Evolutionary conservation across 192 early-diverging fungal species (phyloP).

Genomic region (Paraglomus occultum): DNA sequence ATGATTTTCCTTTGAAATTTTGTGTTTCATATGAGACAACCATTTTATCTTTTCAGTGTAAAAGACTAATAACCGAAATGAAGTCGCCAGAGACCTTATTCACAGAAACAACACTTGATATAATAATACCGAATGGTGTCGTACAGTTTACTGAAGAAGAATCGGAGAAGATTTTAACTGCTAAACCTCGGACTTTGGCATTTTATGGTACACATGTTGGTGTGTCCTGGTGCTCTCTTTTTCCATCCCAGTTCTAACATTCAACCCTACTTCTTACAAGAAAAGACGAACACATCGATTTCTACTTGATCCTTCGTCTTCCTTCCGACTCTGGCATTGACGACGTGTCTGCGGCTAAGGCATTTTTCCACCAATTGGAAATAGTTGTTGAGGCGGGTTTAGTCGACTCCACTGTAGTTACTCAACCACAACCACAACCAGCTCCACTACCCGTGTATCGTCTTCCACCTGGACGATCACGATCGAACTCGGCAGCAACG

Average conservation of each 20-base stretch:
- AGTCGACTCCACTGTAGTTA: constrained; percentile 35
- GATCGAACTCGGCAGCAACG: constrained; percentile 26
- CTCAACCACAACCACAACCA: neutral
- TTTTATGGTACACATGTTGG: constrained; percentile 38
- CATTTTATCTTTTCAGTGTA: too few species aligned
- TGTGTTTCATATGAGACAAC: too few species aligned
- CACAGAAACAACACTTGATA: constrained; percentile 41
- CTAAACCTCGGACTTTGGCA: constrained; percentile 39
- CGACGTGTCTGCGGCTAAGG: constrained; percentile 31
- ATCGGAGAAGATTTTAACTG: constrained; percentile 34
- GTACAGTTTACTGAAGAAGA: constrained; percentile 35
- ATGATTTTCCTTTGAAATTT: too few species aligned
- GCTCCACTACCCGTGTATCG: constrained; percentile 8
- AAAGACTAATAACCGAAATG: constrained; percentile 30
- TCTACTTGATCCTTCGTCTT: constrained; percentile 40
- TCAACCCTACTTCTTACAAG: neutral
- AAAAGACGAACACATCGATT: constrained; percentile 41
- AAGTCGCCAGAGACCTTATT: constrained; percentile 39
- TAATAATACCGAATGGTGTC: constrained; percentile 39
- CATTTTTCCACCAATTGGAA: constrained; percentile 51
- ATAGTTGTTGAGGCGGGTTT: constrained; percentile 55
- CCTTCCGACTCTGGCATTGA: constrained; percentile 38
- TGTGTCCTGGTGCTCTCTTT: too few species aligned
- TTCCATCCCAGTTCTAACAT: neutral
- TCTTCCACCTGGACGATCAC: constrained; percentile 8